Percentiles rank a stretch among this genome's conserved stretches.
Evolutionary conservation across 306 rosid species (phyloP).

Genomic region (Inga oerstediana): DNA sequence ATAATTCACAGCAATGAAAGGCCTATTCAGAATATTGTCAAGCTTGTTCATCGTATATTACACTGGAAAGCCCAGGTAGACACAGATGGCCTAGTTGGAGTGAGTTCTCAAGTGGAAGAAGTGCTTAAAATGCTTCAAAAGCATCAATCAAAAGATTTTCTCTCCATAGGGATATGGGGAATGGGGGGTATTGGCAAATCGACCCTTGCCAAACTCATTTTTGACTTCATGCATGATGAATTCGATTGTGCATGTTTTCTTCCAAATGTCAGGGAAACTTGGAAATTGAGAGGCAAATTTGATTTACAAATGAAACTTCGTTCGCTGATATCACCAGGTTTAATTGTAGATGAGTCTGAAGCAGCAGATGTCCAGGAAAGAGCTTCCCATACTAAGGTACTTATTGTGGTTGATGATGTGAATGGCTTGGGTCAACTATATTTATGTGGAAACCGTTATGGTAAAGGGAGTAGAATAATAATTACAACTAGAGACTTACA

Average conservation of each 20-base stretch:
- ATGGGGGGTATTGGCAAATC: background rate
- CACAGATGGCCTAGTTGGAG: background rate
- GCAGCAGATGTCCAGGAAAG: background rate
- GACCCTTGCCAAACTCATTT: background rate
- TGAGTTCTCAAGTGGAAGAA: background rate
- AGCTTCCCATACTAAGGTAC: background rate
- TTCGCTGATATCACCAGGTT: too few species aligned
- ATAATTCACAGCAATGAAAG: background rate
- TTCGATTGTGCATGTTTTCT: background rate
- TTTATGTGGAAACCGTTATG: background rate
- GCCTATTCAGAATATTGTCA: background rate
- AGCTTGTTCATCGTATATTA: background rate
- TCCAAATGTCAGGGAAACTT: background rate
- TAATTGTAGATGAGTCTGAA: too few species aligned
- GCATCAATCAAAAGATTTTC: background rate
- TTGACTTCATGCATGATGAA: background rate
- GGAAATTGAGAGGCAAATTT: background rate
- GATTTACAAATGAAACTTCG: background rate
- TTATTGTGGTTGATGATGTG: background rate
- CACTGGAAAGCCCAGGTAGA: background rate
- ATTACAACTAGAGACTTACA: background rate
- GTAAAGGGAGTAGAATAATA: background rate
- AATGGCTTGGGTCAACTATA: background rate
- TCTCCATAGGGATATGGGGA: background rate
- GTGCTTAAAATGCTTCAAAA: background rate